These are phyloP conservation scores for Melanogaster broomeanus DNA, from an alignment of 768 basidiomycete genomes.

Conservation along the genomic window DNA sequence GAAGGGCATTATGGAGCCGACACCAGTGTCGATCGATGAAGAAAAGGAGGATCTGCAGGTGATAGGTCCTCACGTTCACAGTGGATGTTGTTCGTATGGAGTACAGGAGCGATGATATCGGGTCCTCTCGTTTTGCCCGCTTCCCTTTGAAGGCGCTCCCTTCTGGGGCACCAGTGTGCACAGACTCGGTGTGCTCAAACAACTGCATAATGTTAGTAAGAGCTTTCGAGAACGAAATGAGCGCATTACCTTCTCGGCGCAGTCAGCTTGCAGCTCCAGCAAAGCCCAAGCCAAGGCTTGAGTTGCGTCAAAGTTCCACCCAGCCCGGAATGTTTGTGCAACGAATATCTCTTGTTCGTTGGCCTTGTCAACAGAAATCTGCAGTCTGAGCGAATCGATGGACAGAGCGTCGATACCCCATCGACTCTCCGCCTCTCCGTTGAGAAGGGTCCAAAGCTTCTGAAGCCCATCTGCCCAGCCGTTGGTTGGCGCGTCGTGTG, in stretches of 20 bases:
- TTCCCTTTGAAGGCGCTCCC: slow-evolving; percentile 43
- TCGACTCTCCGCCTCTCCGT: slow-evolving; percentile 61
- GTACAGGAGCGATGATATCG: slow-evolving; percentile 55
- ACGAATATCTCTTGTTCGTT: slow-evolving; percentile 48
- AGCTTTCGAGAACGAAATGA: not conserved
- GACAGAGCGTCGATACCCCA: slow-evolving; percentile 68
- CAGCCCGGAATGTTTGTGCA: slow-evolving; percentile 68
- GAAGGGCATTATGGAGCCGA: slow-evolving; percentile 57
- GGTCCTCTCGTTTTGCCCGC: slow-evolving; percentile 56
- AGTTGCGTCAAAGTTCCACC: slow-evolving; percentile 65
- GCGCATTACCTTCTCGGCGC: slow-evolving; percentile 58
- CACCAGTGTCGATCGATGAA: slow-evolving; percentile 80
- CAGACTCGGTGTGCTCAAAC: slow-evolving; percentile 61
- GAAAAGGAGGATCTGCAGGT: slow-evolving; percentile 82
- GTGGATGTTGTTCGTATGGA: slow-evolving; percentile 41
- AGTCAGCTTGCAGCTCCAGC: slow-evolving; percentile 80
- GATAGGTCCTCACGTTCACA: slow-evolving; percentile 43
- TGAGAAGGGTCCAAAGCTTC: slow-evolving; percentile 56
- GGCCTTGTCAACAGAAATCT: slow-evolving; percentile 29
- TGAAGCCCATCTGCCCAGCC: slow-evolving; percentile 50
- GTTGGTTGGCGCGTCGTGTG: slow-evolving; percentile 30
- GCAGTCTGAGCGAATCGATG: slow-evolving; percentile 64
- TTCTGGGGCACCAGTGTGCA: slow-evolving; percentile 38
- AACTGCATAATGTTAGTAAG: slow-evolving; percentile 43
- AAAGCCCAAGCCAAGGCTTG: slow-evolving; percentile 82